Percentiles rank a stretch among this genome's conserved stretches.
phyloP scores from a whole-genome alignment of 768 basidiomycete species.

The Amanita subjunquillea region DNA sequence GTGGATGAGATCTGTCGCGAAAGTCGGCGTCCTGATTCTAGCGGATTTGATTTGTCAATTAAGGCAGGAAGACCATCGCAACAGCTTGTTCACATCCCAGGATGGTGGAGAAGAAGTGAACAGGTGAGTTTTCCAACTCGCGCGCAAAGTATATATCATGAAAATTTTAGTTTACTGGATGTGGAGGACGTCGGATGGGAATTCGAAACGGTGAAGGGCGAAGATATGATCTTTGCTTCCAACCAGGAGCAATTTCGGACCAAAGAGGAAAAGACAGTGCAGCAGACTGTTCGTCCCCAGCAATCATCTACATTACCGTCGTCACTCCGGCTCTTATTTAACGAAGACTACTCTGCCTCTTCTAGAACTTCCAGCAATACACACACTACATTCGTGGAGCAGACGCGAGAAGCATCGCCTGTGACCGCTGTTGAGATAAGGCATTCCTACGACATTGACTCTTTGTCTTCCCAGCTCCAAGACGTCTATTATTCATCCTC shows the following conservation, averaged over 20 bases:
- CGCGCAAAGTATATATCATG: not conserved
- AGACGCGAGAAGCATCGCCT: not conserved
- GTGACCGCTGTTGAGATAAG: not conserved
- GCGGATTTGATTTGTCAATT: slow-evolving; percentile 77
- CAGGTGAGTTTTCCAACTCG: slow-evolving; percentile 24
- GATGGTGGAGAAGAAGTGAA: slow-evolving; percentile 68
- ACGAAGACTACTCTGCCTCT: slow-evolving; percentile 30
- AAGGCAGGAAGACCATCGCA: slow-evolving; percentile 64
- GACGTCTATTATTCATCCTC: not conserved
- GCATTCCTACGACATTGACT: not conserved
- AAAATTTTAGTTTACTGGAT: slow-evolving; percentile 10
- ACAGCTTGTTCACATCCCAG: slow-evolving; percentile 64
- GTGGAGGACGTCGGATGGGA: slow-evolving; percentile 48
- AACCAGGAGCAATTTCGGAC: slow-evolving; percentile 8
- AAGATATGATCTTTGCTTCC: slow-evolving; percentile 8
- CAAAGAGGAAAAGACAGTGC: slow-evolving; percentile 16
- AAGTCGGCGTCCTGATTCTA: slow-evolving; percentile 54
- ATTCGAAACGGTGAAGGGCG: slow-evolving; percentile 60
- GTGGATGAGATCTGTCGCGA: slow-evolving; percentile 79
- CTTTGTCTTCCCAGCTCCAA: not conserved
- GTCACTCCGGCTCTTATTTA: slow-evolving; percentile 73
- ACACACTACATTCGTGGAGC: not conserved
- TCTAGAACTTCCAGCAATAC: not conserved
- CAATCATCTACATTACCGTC: slow-evolving; percentile 52
- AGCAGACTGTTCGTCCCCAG: slow-evolving; percentile 41